Conservation (phyloP, 805 yeast genomes). For the Brettanomyces custersianus region DNA sequence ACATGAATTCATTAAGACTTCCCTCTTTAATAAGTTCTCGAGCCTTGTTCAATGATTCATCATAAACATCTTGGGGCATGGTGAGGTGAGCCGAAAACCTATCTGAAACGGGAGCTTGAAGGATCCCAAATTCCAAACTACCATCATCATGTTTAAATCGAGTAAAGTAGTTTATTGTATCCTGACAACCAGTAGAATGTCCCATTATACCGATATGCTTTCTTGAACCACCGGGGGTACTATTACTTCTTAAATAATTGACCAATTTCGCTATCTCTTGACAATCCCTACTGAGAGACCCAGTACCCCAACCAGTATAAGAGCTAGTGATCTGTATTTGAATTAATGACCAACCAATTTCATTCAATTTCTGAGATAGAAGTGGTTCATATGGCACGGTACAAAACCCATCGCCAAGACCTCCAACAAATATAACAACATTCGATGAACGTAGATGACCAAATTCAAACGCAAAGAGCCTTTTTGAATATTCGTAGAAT, state of each 20-base stretch:
- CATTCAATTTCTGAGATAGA: slow-evolving; percentile 28
- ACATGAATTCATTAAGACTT: slow-evolving; percentile 39
- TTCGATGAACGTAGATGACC: slow-evolving; percentile 26
- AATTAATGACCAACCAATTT: slow-evolving; percentile 47
- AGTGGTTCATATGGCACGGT: slow-evolving; percentile 41
- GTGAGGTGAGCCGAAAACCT: slow-evolving; percentile 32
- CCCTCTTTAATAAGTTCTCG: slow-evolving; percentile 33
- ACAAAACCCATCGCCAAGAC: slow-evolving; percentile 60
- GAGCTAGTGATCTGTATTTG: slow-evolving; percentile 51
- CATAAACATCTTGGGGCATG: slow-evolving; percentile 10
- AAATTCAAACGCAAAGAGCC: slow-evolving; percentile 2
- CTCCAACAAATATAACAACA: slow-evolving; percentile 63
- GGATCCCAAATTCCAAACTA: slow-evolving; percentile 44
- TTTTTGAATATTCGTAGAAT: slow-evolving; percentile 2
- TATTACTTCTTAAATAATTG: slow-evolving; percentile 36
- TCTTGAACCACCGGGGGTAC: slow-evolving; percentile 32
- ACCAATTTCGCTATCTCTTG: slow-evolving; percentile 48
- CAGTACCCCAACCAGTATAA: slow-evolving; percentile 68
- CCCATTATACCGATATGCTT: slow-evolving; percentile 59
- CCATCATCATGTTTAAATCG: slow-evolving; percentile 18
- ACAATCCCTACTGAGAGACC: slow-evolving; percentile 50
- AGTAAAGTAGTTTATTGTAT: slow-evolving; percentile 50
- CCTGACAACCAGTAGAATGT: slow-evolving; percentile 84
- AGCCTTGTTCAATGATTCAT: slow-evolving; percentile 22
- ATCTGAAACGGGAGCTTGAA: slow-evolving; percentile 76